Evolutionary conservation across 75 land plant genomes (phyloP).

Genomic region (Picea sitchensis): DNA sequence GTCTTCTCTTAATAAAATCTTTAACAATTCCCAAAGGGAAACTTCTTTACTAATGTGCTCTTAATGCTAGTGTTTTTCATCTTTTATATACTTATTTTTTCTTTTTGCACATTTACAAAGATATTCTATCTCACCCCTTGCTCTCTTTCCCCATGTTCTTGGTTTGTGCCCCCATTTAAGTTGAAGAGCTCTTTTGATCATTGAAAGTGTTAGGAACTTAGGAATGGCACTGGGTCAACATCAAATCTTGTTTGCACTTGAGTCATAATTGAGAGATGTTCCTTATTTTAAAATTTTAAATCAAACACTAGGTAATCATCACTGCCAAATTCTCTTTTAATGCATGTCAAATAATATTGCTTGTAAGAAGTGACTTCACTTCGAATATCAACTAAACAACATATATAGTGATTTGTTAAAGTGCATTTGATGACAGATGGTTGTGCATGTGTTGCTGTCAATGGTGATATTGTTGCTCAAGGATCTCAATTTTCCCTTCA

Average conservation of each 20-base stretch:
- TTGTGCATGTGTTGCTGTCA: slow-evolving; percentile 79
- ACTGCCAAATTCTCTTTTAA: neutral
- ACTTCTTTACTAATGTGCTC: too few relatives aligned
- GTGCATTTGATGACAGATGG: slow-evolving; percentile 60
- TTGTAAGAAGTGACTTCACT: too few relatives aligned
- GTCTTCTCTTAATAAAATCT: too few relatives aligned
- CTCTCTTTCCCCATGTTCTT: neutral
- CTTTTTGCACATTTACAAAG: neutral
- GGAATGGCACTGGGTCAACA: neutral
- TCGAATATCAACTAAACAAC: too few relatives aligned
- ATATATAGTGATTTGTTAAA: too few relatives aligned
- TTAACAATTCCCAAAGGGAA: neutral
- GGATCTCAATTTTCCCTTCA: slow-evolving; percentile 94
- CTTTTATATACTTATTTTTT: neutral
- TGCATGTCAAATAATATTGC: too few relatives aligned
- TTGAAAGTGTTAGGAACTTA: too few relatives aligned
- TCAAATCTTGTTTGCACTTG: neutral
- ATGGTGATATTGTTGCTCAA: slow-evolving; percentile 97
- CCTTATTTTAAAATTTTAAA: neutral
- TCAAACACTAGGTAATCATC: neutral
- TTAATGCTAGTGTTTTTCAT: neutral
- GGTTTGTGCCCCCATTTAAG: neutral
- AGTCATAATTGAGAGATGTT: neutral
- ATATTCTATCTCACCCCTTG: neutral
- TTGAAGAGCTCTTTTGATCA: slow-evolving; percentile 4